These are phyloP conservation scores for Yarrowia phangngaensis DNA, from an alignment of 805 yeast genomes.

Conservation along the genomic window DNA sequence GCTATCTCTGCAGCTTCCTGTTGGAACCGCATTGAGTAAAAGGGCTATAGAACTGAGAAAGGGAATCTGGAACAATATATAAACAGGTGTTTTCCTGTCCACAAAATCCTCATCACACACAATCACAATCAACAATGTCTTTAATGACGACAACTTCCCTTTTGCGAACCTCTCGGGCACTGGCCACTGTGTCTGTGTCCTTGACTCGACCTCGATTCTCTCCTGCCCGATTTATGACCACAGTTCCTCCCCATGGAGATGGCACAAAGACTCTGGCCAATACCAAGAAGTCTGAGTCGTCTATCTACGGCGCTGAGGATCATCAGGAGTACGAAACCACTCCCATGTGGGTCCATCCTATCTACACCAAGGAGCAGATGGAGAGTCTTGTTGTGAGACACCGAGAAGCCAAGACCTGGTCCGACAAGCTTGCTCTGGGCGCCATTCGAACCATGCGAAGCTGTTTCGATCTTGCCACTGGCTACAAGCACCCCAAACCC, in stretches of 20 bases:
- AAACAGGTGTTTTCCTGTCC: background rate
- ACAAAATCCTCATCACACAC: background rate
- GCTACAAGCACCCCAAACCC: constrained; percentile 55
- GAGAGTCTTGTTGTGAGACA: constrained; percentile 48
- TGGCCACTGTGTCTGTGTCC: background rate
- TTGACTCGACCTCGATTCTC: constrained; percentile 1
- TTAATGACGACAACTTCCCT: constrained; percentile 13
- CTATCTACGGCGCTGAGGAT: constrained; percentile 25
- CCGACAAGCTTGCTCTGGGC: constrained; percentile 51
- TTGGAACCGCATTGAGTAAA: no score
- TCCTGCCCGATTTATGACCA: constrained; percentile 8
- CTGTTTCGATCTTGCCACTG: constrained; percentile 59
- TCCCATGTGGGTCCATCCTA: constrained; percentile 46
- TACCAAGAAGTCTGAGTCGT: constrained; percentile 1
- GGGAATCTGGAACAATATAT: no score
- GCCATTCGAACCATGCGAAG: constrained; percentile 47
- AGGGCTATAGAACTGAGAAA: no score
- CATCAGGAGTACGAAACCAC: constrained; percentile 1
- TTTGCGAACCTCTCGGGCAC: constrained; percentile 10
- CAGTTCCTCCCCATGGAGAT: constrained; percentile 3
- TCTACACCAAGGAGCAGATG: constrained; percentile 42
- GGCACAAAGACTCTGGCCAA: constrained; percentile 13
- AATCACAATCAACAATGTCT: background rate
- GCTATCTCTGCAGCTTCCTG: no score
- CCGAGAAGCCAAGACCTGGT: constrained; percentile 36